A percentile compares a stretch with the other conserved stretches of the same genome.
Evolutionary conservation across 805 yeast species (phyloP).

Genomic region (Nakazawaea molendinolei): DNA sequence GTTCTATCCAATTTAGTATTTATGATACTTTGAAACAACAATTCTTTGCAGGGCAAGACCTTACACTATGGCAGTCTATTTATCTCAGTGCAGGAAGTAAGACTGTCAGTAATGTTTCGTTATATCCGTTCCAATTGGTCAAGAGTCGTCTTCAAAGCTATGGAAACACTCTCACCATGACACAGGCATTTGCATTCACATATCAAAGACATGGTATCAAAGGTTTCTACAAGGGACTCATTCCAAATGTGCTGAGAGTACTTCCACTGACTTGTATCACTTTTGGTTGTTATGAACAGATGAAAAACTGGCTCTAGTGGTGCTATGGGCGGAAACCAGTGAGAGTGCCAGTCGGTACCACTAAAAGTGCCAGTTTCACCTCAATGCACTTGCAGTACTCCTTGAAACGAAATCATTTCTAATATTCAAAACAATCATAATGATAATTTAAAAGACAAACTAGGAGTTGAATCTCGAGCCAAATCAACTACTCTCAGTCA

Average conservation of each 20-base stretch:
- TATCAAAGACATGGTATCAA: constrained; percentile 43
- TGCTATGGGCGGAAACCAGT: too few relatives aligned
- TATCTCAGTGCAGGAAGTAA: constrained; percentile 65
- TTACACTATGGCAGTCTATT: constrained; percentile 53
- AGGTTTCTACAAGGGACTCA: constrained; percentile 81
- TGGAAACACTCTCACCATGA: constrained; percentile 20
- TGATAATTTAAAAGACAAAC: too few relatives aligned
- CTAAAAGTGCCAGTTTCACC: too few relatives aligned
- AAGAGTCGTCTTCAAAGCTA: constrained; percentile 67
- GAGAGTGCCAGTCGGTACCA: too few relatives aligned
- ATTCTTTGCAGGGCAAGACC: constrained; percentile 17
- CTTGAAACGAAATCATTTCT: too few relatives aligned
- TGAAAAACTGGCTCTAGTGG: constrained; percentile 23
- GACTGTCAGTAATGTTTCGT: constrained; percentile 52
- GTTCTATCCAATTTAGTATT: constrained; percentile 79
- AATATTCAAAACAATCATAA: too few relatives aligned
- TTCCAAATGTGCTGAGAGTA: constrained; percentile 73
- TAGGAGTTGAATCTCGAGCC: too few relatives aligned
- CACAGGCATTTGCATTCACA: constrained; percentile 32
- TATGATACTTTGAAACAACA: constrained; percentile 69
- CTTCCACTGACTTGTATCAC: constrained; percentile 93
- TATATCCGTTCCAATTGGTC: constrained; percentile 83
- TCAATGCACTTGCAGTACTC: too few relatives aligned
- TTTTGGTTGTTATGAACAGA: constrained; percentile 73
- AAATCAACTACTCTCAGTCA: too few relatives aligned